Base-by-base conservation (phyloP, 2,329 filamentous ascomycete genomes). In the Aspergillus sergii region DNA sequence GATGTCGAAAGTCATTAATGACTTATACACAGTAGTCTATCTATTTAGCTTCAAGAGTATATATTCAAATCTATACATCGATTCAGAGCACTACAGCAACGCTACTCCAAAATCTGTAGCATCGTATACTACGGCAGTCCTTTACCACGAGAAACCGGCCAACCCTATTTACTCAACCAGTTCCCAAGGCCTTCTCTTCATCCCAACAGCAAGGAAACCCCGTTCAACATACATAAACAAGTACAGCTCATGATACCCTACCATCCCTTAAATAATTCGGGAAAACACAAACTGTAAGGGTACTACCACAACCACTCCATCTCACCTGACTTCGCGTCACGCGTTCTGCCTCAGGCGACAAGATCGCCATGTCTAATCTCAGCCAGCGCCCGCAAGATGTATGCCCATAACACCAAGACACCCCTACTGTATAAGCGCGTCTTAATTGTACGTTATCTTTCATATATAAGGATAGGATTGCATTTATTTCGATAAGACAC, bases 241-340 rank as follows among this genome's bases (percentile, higher is more conserved):
- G 39, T 41, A 41, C 19, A 41, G 7, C 7, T n/a, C 39, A 41
- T 41, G 39, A 41, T 41, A 41, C 16, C 19, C 8, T 41, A 41
- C 4, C 7, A 19, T n/a, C 19, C 19, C 39, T 36, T 10, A 23
- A 23, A 19, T 30, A 50, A 30, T 5, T 7, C 3, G 2, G 4
- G 39, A n/a, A 41, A 30, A n/a, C 16, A 14, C 12, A 30, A 16
- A 50, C 14, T 28, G 4, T 10, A 19, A 9, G 14, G 16, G 46
- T 28, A 50, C 23, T 50, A 48, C 45, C 9, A 26, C n/a, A 50
- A 30, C 26, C n/a, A n/a, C 19, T 12, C 19, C 19, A 56, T 32
- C 51, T 70, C 73, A 75, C 71, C 68, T 74, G 71, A 74, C 69
- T 69, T 71, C 71, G 72, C 71, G 72, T 76, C 69, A 67, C 68